These are phyloP conservation scores for Suillus sp. DNA, from an alignment of 768 basidiomycete species.

Conservation along the genomic window DNA sequence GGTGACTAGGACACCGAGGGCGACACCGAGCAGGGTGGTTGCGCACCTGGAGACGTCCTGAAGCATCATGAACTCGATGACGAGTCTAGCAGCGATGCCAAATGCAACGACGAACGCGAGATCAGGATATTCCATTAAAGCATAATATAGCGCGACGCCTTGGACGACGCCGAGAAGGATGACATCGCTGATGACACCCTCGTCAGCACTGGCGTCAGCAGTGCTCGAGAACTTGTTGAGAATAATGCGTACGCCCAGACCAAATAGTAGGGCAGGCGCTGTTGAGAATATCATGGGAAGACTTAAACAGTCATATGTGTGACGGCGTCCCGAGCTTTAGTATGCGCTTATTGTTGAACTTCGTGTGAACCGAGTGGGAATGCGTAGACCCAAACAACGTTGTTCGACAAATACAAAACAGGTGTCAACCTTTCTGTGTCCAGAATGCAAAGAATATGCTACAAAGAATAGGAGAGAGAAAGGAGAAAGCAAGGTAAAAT, in stretches of 20 bases:
- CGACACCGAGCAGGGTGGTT: conserved; percentile 65
- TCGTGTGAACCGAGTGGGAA: conserved; percentile 19
- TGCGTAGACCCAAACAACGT: conserved; percentile 8
- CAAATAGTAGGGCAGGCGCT: conserved; percentile 70
- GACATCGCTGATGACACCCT: conserved; percentile 53
- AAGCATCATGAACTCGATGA: conserved; percentile 58
- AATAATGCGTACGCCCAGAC: conserved; percentile 71
- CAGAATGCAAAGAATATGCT: conserved; percentile 6
- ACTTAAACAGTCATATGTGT: conserved; percentile 16
- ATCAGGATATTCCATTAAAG: conserved; percentile 54
- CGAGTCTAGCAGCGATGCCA: conserved; percentile 60
- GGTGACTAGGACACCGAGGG: conserved; percentile 68
- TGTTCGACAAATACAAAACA: conserved; percentile 6
- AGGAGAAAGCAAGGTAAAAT: not conserved
- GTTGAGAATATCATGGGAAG: conserved; percentile 48
- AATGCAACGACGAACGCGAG: conserved; percentile 58
- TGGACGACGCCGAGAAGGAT: conserved; percentile 75
- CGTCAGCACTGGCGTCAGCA: conserved; percentile 30
- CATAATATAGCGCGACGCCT: conserved; percentile 72
- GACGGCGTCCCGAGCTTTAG: conserved; percentile 14
- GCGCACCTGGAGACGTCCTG: conserved; percentile 58
- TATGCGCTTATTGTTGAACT: conserved; percentile 26
- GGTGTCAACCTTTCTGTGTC: not conserved
- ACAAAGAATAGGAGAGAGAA: conserved; percentile 4
- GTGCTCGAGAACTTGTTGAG: conserved; percentile 58